Base-by-base conservation (phyloP, 2,329 filamentous ascomycete genomes). In the Aspergillus proliferans region DNA sequence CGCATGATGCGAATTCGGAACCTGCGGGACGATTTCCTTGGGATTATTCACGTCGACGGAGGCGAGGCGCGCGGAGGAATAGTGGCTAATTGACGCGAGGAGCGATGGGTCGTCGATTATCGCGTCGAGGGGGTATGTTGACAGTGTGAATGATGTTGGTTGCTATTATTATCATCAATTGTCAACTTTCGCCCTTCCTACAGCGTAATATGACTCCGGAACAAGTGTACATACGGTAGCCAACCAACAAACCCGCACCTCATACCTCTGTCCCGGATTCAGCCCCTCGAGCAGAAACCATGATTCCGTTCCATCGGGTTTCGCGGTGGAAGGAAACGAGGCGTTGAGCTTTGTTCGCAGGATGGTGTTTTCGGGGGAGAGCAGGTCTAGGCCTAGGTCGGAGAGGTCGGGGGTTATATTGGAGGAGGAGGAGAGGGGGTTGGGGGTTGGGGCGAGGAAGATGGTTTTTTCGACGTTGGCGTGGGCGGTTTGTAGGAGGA, bases 401-500 rank as follows among this genome's bases (percentile, higher is more conserved):
- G 72, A 78, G 50, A 79, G 80, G 57, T 75, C 76, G 45, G 74
- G 66, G 47, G 77, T 68, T 33, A 85, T 80, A 42, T 87, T 69
- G 47, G 75, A 68, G 60, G 81, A 68, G 28, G 76, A 68, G 28
- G 72, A 64, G 43, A 87, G 69, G 47, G 75, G 68, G 60, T 81
- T 68, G 26, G 76, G 68, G 28, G 72, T 64, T 9, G 91, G 90
- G 19, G 82, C 89, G 33, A 86, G 75, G 73, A 98, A 97, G 62
- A 97, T 88, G 58, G 81, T 77, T 72, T 98, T 98, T 68, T 97
- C 93, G 48, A 87, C 86, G 68, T 98, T 97, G 66, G 86, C 89
- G 19, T 48, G 34, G 5, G 46, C 52, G 26, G 56, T 43, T 42
- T 47, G 28, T 18, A 52, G 28, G 19, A 58, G 44, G 28, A 65